phyloP scores from a whole-genome alignment of 176 grass and related monocot genomes.

The Areca catechu region DNA sequence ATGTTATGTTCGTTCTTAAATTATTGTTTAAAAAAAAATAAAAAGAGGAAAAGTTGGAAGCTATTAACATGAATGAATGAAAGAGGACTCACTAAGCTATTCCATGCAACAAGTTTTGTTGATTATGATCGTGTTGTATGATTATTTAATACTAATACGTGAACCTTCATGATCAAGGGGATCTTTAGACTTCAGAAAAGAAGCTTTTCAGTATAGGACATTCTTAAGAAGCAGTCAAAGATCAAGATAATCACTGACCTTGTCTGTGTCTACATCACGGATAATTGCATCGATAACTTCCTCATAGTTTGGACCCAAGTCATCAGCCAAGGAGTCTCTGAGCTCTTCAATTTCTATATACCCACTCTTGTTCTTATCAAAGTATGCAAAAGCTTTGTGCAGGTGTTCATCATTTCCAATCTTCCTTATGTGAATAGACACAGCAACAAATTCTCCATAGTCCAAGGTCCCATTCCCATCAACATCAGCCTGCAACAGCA shows the following conservation, averaged over 20 bases:
- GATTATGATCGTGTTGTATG: too few species aligned
- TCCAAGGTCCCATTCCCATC: constrained; percentile 68
- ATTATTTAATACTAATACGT: too few species aligned
- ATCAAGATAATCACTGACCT: constrained; percentile 36
- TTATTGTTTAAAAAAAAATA: too few species aligned
- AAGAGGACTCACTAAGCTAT: too few species aligned
- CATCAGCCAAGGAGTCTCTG: constrained; percentile 47
- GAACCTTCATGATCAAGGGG: too few species aligned
- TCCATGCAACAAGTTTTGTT: too few species aligned
- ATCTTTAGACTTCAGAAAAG: too few species aligned
- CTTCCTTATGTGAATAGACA: constrained; percentile 78
- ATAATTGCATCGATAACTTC: constrained; percentile 72
- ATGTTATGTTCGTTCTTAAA: too few species aligned
- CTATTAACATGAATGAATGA: too few species aligned
- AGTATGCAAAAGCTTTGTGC: constrained; percentile 70
- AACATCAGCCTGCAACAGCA: constrained; percentile 44
- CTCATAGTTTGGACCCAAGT: constrained; percentile 53
- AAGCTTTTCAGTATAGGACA: not conserved
- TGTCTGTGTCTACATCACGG: constrained; percentile 70
- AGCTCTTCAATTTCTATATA: constrained; percentile 96
- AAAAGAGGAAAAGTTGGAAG: too few species aligned
- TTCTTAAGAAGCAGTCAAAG: constrained; percentile 1
- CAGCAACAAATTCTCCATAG: constrained; percentile 75
- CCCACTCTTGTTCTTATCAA: constrained; percentile 61
- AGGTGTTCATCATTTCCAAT: constrained; percentile 73